Conservation (phyloP, 257 asterid species). For the Solanum clarkiae region DNA sequence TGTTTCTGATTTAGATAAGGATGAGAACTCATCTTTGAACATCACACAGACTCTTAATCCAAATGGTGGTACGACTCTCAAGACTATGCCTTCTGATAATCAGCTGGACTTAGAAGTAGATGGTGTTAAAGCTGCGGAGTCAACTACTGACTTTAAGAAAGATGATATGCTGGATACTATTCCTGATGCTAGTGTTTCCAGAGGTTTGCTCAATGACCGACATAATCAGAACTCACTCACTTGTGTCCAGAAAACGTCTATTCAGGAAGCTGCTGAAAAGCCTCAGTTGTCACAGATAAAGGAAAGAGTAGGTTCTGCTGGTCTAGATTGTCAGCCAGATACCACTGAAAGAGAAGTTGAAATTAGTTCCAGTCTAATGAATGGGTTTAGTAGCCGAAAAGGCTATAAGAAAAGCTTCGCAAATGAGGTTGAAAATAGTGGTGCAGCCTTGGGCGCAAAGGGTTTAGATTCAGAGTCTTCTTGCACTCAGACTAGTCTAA, state of each 20-base stretch:
- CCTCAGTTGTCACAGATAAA: conserved; percentile 19
- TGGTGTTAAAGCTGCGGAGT: conserved; percentile 25
- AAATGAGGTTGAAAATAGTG: conserved; percentile 19
- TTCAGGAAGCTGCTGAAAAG: conserved; percentile 15
- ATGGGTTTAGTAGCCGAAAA: conserved; percentile 27
- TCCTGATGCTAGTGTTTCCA: conserved; percentile 28
- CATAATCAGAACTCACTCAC: conserved; percentile 21
- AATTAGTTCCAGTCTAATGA: conserved; percentile 30
- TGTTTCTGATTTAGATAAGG: conserved; percentile 30
- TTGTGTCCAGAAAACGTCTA: conserved; percentile 21
- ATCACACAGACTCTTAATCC: conserved; percentile 25
- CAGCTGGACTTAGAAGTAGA: conserved; percentile 32
- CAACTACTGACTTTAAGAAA: conserved; percentile 22
- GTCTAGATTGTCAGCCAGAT: conserved; percentile 27
- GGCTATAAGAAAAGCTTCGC: conserved; percentile 14
- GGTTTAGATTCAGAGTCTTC: conserved; percentile 58
- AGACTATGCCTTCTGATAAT: conserved; percentile 17
- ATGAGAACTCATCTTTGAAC: conserved; percentile 17
- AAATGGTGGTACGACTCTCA: conserved; percentile 18
- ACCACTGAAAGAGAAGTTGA: conserved; percentile 19
- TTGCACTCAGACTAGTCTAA: conserved; percentile 32
- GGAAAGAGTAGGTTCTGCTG: conserved; percentile 22
- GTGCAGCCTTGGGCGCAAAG: conserved; percentile 21
- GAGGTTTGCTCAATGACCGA: conserved; percentile 18
- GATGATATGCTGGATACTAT: conserved; percentile 15